Base-by-base conservation (phyloP, 1,284 basidiomycete species). In the Irpex sp. region DNA sequence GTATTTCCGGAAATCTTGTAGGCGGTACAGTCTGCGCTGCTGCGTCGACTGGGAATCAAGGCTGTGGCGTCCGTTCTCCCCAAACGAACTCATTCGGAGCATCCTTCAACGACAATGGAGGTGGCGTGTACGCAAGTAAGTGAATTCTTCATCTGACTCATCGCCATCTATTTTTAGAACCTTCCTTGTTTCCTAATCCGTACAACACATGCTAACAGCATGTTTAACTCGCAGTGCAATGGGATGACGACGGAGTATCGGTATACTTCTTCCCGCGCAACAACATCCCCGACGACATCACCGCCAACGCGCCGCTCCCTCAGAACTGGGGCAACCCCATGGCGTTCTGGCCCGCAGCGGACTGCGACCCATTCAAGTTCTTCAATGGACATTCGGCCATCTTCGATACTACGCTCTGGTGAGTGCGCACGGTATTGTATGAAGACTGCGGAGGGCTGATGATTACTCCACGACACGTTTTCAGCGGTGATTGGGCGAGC, bases 401-500 rank as follows among this genome's bases (percentile, higher is more conserved):
- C 71, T 90, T 94, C 70, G 88, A 93, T 72, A 94, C 91, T 26
- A 92, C 92, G 5, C 79, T 94, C 61, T 93, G 92, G 86, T 88
- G 71, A 59, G 85, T 76, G 69, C 60, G 69, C 58, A 55, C 67
- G 67, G 44, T 34, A 36, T 26, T 2, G 17, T 4, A 19, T 47
- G 40, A 13, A 58, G 8, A 58, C 57, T 44, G 36, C 57, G 57
- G 40, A 37, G 6, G 26, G 6, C 44, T 31, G 9, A 37, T n/a
- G 48, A 9, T 58, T 9, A 26, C 26, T 26, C 26, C 37, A 54
- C 26, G 13, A 13, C 13, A 7, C 51, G 26, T 26, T 26, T 2
- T n/a, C 70, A 93, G 93, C 70, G 94, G 94, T 65, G 91, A 94
- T 68, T 96, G 93, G 95, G 94, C 94, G 11, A 86, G 88, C 58